A percentile compares a stretch with the other conserved stretches of the same genome.
These are phyloP conservation scores for Monilinia vaccinii-corymbosi DNA, from an alignment of 2,329 filamentous ascomycete species.

Conservation along the genomic window DNA sequence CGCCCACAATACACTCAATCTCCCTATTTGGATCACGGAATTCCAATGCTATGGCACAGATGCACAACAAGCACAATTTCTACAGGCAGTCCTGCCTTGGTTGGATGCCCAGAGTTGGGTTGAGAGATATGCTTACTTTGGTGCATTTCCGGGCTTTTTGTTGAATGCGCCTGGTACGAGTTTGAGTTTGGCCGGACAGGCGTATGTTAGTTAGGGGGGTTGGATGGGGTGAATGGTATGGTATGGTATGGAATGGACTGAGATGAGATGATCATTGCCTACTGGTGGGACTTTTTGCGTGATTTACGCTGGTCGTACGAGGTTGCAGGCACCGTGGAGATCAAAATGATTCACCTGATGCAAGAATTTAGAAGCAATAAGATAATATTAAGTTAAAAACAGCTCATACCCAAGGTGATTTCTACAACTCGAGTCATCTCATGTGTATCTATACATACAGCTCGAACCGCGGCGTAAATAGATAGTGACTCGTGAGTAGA, in stretches of 20 bases:
- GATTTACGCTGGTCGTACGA: not conserved
- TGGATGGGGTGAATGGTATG: no score
- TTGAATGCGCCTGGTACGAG: slow-evolving; percentile 17
- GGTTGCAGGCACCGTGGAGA: not conserved
- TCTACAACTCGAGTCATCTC: no score
- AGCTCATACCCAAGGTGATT: not conserved
- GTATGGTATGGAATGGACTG: not conserved
- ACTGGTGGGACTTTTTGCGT: not conserved
- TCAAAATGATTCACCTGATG: not conserved
- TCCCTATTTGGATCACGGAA: slow-evolving; percentile 37
- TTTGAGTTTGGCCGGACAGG: slow-evolving; percentile 12
- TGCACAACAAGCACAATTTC: slow-evolving; percentile 31
- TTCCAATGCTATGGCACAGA: slow-evolving; percentile 29
- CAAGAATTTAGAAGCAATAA: not conserved
- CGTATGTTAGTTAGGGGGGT: slow-evolving; percentile 11
- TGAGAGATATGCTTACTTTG: slow-evolving; percentile 33
- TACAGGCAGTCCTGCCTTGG: slow-evolving; percentile 34
- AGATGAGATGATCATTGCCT: no score
- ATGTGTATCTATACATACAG: no score
- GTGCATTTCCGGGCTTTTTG: slow-evolving; percentile 27
- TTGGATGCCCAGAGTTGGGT: slow-evolving; percentile 34
- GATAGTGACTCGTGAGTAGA: no score
- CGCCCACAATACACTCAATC: slow-evolving; percentile 29
- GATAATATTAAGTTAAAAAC: not conserved
- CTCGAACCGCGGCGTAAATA: no score